phyloP scores from a whole-genome alignment of 2,329 filamentous ascomycete species.

The Nothophaeocryptopus gaeumannii region DNA sequence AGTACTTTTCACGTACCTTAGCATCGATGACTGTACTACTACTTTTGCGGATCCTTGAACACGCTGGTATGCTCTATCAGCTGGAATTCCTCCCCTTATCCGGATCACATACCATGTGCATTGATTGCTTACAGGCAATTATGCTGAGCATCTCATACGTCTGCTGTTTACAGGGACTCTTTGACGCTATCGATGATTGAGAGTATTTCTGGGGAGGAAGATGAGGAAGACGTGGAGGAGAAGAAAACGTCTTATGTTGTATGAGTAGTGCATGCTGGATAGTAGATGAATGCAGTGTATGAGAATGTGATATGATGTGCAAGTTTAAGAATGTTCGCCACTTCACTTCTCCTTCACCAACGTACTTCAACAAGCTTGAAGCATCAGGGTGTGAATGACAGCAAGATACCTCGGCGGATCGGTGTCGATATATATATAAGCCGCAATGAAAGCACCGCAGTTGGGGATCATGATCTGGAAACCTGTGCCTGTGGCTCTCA shows the following conservation, averaged over 20 bases:
- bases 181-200: too few relatives aligned
- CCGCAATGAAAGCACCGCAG: slow-evolving; percentile 43
- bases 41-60: background rate
- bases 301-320: slow-evolving; percentile 12
- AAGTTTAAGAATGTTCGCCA: background rate
- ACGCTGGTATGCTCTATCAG: too few relatives aligned
- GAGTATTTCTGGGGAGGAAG: background rate
- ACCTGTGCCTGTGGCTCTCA: slow-evolving; percentile 42
- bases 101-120: too few relatives aligned
- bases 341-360: too few relatives aligned
- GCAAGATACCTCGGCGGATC: slow-evolving; percentile 23
- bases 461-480: slow-evolving; percentile 43
- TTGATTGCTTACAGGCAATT: too few relatives aligned
- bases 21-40: slow-evolving; percentile 15
- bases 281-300: slow-evolving; percentile 11
- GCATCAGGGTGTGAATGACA: too few relatives aligned
- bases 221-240: background rate
- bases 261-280: slow-evolving; percentile 1
- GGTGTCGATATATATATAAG: slow-evolving; percentile 43
- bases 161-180: too few relatives aligned
- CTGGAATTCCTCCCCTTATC: too few relatives aligned
- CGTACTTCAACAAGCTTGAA: too few relatives aligned
- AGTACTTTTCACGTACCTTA: slow-evolving; percentile 15
- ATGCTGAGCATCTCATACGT: too few relatives aligned
- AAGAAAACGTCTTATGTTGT: background rate